Base-by-base conservation (phyloP, 345 rosid genomes). In the Luvunga scandens region DNA sequence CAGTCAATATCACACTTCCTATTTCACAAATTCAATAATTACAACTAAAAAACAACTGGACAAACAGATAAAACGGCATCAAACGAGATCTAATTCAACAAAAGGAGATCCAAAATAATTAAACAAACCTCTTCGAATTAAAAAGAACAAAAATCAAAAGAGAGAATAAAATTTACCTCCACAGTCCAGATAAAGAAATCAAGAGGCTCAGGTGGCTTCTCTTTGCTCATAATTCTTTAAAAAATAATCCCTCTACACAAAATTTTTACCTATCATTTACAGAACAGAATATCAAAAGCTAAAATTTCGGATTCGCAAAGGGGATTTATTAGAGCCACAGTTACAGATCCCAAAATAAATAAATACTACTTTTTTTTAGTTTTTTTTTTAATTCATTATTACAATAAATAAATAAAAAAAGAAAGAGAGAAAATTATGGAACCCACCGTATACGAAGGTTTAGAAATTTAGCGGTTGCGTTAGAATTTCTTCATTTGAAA, bases 181-280 rank as follows among this genome's bases (percentile, higher is more conserved):
- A 93, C 91, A 80, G 97, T 95, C 99, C 99, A 95, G 83, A 95
- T 93, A 91, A 95, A 95, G 97, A 95, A 95, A 95, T 95, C 99
- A 66, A 95, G 98, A 33, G 98, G 99, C 90, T 95, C 99, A 1
- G 99, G 98, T 0, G 89, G 91, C 74, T 80, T 86, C 48, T 84
- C 95, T 88, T 88, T 92, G 88, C 84, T 93, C 98, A 95, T 95
- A 66, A 71, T 77, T 70, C 62, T 34, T 33, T 62, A 9, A 10
- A 61, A 59, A 62, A 63, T 6, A 31, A 64, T 57, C 65, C 57
- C 80, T 12, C 75, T 67, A 50, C 72, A 71, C 77, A 79, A 79
- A 78, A 53, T 16, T 66, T 31, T 70, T n/a, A 69, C 73, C 76
- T 71, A 55, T 30, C 42, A 77, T 66, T 81, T 33, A 68, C 21